Evolutionary conservation across 2,329 filamentous ascomycete species (phyloP).

Genomic region (Aspergillus flavus): DNA sequence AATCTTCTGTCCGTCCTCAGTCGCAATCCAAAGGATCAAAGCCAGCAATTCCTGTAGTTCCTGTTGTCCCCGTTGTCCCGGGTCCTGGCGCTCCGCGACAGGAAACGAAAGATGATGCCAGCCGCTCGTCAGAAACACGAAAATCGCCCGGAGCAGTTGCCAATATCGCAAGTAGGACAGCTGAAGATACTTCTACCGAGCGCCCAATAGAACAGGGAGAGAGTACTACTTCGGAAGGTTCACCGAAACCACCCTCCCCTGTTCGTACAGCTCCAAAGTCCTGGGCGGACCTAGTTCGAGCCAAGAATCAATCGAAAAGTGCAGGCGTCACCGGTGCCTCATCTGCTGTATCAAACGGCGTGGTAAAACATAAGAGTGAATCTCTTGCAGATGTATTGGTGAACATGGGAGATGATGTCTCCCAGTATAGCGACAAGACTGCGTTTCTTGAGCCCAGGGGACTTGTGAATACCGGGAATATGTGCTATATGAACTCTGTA

Average conservation of each 20-base stretch:
- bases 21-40: constrained; percentile 40
- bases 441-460: constrained; percentile 89
- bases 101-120: constrained; percentile 37
- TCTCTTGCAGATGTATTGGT: constrained; percentile 77
- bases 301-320: constrained; percentile 44
- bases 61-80: constrained; percentile 53
- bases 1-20: constrained; percentile 33
- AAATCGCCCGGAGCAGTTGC: constrained; percentile 29
- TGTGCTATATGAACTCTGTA: constrained; percentile 99
- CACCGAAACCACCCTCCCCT: constrained; percentile 43
- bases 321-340: constrained; percentile 32
- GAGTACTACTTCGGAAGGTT: constrained; percentile 29
- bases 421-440: constrained; percentile 62
- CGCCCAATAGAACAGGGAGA: constrained; percentile 10
- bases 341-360: constrained; percentile 40
- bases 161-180: constrained; percentile 11
- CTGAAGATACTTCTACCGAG: constrained; percentile 6
- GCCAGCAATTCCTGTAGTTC: constrained; percentile 46
- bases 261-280: constrained; percentile 59
- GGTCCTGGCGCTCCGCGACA: constrained; percentile 39
- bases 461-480: constrained; percentile 94
- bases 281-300: constrained; percentile 69
- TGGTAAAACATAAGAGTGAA: constrained; percentile 54
- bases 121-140: constrained; percentile 37
- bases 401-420: constrained; percentile 68